A percentile compares a stretch with the other conserved stretches of the same genome.
Evolutionary conservation across 768 basidiomycete genomes (phyloP).

Genomic region (Hypholoma fasciculare): DNA sequence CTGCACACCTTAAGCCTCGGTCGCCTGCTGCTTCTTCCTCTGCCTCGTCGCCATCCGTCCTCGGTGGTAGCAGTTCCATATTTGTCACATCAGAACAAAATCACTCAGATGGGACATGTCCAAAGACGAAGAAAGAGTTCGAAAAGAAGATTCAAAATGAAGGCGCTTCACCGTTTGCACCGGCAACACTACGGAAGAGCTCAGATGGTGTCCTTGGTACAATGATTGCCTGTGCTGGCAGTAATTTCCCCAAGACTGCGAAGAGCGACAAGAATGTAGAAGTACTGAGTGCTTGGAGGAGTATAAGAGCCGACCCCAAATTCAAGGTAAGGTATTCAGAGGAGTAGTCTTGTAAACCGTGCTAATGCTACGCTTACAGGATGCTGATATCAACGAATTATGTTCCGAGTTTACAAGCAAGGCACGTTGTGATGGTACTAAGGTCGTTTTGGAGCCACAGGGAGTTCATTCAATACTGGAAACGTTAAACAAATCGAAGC

Average conservation of each 20-base stretch:
- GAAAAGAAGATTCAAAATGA: slow-evolving; percentile 45
- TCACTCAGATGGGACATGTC: slow-evolving; percentile 37
- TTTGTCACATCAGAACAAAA: slow-evolving; percentile 34
- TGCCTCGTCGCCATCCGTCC: slow-evolving; percentile 43
- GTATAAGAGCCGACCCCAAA: slow-evolving; percentile 70
- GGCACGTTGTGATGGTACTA: slow-evolving; percentile 82
- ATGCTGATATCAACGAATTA: slow-evolving; percentile 75
- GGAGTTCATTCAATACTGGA: slow-evolving; percentile 50
- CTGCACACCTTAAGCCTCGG: slow-evolving; percentile 16
- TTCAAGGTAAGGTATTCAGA: slow-evolving; percentile 61
- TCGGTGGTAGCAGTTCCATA: slow-evolving; percentile 29
- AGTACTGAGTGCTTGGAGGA: slow-evolving; percentile 78
- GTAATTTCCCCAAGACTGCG: slow-evolving; percentile 66
- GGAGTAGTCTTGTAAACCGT: slow-evolving; percentile 4
- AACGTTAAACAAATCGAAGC: slow-evolving; percentile 29
- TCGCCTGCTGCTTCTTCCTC: slow-evolving; percentile 26
- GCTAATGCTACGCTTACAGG: slow-evolving; percentile 36
- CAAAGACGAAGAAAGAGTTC: slow-evolving; percentile 54
- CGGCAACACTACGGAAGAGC: slow-evolving; percentile 40
- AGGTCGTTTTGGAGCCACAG: slow-evolving; percentile 71
- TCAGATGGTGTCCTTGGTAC: slow-evolving; percentile 43
- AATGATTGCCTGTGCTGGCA: slow-evolving; percentile 66
- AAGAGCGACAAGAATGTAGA: slow-evolving; percentile 76
- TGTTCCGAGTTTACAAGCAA: slow-evolving; percentile 81
- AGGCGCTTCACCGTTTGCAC: slow-evolving; percentile 66